These are phyloP conservation scores for Starmerella roubikii DNA, from an alignment of 805 yeast genomes.

Conservation along the genomic window DNA sequence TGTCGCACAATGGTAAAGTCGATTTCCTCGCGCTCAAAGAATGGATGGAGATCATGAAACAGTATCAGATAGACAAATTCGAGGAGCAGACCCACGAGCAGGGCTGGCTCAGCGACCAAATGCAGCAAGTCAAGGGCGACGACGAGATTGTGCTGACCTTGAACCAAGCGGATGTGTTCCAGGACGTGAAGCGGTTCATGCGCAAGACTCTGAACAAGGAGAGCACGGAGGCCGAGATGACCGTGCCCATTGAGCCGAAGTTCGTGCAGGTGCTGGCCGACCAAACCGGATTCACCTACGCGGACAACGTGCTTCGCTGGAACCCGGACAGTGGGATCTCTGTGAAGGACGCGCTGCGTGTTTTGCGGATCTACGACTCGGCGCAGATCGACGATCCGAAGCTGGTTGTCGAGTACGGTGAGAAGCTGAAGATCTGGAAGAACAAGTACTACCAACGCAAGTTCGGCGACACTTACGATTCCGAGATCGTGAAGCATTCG, in stretches of 20 bases:
- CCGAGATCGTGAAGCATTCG: conserved; percentile 44
- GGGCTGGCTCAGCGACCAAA: conserved; percentile 79
- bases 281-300: conserved; percentile 37
- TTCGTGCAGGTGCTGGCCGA: conserved; percentile 22
- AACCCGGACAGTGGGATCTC: conserved; percentile 24
- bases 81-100: conserved; percentile 70
- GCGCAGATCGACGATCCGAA: conserved; percentile 27
- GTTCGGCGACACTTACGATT: conserved; percentile 47
- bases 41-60: conserved; percentile 64
- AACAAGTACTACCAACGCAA: conserved; percentile 74
- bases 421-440: conserved; percentile 71
- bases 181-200: conserved; percentile 35
- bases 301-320: conserved; percentile 39
- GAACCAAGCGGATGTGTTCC: conserved; percentile 55
- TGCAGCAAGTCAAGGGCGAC: conserved; percentile 34
- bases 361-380: conserved; percentile 29
- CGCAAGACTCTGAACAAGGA: conserved; percentile 23
- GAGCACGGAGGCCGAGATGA: conserved; percentile 9
- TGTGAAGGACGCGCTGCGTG: conserved; percentile 8
- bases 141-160: conserved; percentile 35
- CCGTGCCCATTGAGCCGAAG: conserved; percentile 19
- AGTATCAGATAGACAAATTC: conserved; percentile 73
- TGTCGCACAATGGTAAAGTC: conserved; percentile 71
- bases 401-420: conserved; percentile 46
- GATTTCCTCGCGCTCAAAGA: conserved; percentile 56